phyloP scores from a whole-genome alignment of 176 grass and related monocot species.

The Guadua angustifolia region DNA sequence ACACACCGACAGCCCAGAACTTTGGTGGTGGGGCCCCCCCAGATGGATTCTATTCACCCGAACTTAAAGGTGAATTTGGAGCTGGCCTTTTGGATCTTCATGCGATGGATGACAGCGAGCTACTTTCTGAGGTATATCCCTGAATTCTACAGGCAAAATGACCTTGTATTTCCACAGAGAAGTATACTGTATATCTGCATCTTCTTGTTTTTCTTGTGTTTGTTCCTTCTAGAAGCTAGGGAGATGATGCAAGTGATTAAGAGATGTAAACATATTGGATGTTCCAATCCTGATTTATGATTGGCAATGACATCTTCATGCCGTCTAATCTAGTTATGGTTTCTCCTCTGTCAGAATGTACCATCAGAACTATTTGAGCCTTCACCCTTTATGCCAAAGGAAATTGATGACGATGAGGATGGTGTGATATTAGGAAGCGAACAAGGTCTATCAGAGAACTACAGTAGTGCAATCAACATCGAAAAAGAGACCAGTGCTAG shows the following conservation, averaged over 20 bases:
- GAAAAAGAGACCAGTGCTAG: slow-evolving; percentile 66
- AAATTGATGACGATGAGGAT: slow-evolving; percentile 75
- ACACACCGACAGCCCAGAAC: slow-evolving; percentile 64
- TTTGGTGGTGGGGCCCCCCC: slow-evolving; percentile 47
- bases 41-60: slow-evolving; percentile 87
- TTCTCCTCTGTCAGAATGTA: slow-evolving; percentile 70
- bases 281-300: slow-evolving; percentile 22
- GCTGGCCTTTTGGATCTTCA: slow-evolving; percentile 98
- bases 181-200: neutral
- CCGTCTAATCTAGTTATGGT: slow-evolving; percentile 41
- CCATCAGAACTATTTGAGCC: slow-evolving; percentile 80
- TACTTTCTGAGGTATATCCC: slow-evolving; percentile 81
- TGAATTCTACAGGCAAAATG: slow-evolving; percentile 3
- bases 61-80: slow-evolving; percentile 89
- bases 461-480: slow-evolving; percentile 43
- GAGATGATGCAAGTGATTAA: slow-evolving; percentile 28
- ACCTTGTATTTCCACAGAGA: slow-evolving; percentile 23
- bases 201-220: neutral
- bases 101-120: slow-evolving; percentile 93
- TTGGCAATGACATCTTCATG: slow-evolving; percentile 31
- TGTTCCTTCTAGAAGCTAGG: slow-evolving; percentile 38
- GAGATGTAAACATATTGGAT: slow-evolving; percentile 33
- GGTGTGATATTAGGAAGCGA: slow-evolving; percentile 55
- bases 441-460: slow-evolving; percentile 68
- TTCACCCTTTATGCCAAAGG: slow-evolving; percentile 80